Conservation (phyloP, 495 filamentous ascomycete species). For the Aspergillus cristatus region DNA sequence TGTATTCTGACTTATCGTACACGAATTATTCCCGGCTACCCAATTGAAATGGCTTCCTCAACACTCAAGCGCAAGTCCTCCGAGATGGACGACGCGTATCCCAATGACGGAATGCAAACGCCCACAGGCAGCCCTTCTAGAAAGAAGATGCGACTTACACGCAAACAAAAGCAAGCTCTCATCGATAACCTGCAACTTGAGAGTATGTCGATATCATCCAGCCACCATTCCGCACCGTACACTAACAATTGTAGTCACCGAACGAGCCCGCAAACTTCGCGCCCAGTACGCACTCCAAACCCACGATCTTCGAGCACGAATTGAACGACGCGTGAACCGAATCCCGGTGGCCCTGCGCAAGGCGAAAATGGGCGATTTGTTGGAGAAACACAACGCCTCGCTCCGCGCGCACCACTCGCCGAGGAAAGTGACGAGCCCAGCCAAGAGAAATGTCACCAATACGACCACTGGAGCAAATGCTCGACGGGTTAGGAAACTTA, state of each 20-base stretch:
- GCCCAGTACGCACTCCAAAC: conserved; percentile 85
- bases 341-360: conserved; percentile 74
- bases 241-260: conserved; percentile 54
- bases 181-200: conserved; percentile 91
- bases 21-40: neutral
- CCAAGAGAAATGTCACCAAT: conserved; percentile 22
- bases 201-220: conserved; percentile 43
- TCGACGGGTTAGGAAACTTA: conserved; percentile 48
- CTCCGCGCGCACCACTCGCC: conserved; percentile 19
- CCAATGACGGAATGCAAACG: conserved; percentile 25
- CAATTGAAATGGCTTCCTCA: conserved; percentile 43
- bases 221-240: neutral
- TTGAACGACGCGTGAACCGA: conserved; percentile 92
- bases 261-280: conserved; percentile 82
- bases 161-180: conserved; percentile 75
- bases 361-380: conserved; percentile 73
- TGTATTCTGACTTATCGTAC: neutral
- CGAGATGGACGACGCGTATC: conserved; percentile 21
- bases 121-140: conserved; percentile 51
- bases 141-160: conserved; percentile 57
- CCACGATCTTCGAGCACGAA: conserved; percentile 70
- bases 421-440: conserved; percentile 20
- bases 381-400: conserved; percentile 44
- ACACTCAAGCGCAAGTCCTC: conserved; percentile 54
- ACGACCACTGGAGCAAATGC: conserved; percentile 21